These are phyloP conservation scores for Komagataea norvegica DNA, from an alignment of 1,139 yeast species.

Conservation along the genomic window DNA sequence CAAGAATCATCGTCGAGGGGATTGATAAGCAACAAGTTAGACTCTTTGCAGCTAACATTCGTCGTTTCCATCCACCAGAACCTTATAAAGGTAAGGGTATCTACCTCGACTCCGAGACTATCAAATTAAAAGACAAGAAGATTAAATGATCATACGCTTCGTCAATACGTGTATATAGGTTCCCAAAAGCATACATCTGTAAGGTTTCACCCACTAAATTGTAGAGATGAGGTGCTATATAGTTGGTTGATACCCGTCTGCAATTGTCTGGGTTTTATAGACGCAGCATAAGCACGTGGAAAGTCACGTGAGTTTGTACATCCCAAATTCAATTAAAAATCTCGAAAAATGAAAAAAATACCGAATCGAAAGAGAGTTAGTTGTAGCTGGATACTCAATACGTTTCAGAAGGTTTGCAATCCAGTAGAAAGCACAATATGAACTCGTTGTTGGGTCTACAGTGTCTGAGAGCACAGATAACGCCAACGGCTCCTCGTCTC, in stretches of 20 bases:
- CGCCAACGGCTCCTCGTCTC: constrained; percentile 19
- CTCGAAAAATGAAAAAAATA: not conserved
- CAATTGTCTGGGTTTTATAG: too few species aligned
- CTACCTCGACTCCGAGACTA: constrained; percentile 85
- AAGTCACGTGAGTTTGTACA: too few species aligned
- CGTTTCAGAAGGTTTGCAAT: not conserved
- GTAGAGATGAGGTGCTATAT: too few species aligned
- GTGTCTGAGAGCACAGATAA: constrained; percentile 13
- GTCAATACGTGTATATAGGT: constrained; percentile 7
- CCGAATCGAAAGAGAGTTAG: too few species aligned
- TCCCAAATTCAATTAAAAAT: not conserved
- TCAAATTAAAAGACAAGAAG: constrained; percentile 86
- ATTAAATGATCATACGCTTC: constrained; percentile 53
- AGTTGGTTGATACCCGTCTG: too few species aligned
- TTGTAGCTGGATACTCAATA: too few species aligned
- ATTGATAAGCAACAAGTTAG: constrained; percentile 82
- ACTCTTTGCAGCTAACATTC: constrained; percentile 81
- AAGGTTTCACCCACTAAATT: too few species aligned
- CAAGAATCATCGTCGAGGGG: constrained; percentile 83
- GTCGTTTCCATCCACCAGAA: constrained; percentile 91
- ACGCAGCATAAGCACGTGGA: too few species aligned
- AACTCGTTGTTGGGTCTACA: constrained; percentile 16
- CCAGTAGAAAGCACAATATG: constrained; percentile 11
- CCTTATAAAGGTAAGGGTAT: constrained; percentile 99
- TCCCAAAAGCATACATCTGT: not conserved